Conservation (phyloP, 176 grass and related monocot genomes). For the Rhynchospora pubera region DNA sequence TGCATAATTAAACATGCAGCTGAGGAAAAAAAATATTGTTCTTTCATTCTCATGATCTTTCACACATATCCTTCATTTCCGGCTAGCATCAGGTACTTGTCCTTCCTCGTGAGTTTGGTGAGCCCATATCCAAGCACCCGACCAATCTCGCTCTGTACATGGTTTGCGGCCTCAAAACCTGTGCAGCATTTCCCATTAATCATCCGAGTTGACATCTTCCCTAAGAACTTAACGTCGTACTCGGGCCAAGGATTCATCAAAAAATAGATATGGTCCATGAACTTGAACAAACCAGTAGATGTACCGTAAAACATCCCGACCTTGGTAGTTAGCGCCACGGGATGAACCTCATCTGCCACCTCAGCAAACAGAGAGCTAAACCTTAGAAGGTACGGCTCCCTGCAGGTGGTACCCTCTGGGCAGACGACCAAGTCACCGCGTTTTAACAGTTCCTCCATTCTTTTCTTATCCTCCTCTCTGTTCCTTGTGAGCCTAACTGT, state of each 20-base stretch:
- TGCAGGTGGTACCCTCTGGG: conserved; percentile 89
- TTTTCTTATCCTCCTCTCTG: conserved; percentile 41
- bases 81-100: conserved; percentile 66
- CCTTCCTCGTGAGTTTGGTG: conserved; percentile 60
- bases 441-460: conserved; percentile 41
- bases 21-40: no score
- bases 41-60: not conserved
- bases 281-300: conserved; percentile 46
- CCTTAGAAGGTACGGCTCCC: conserved; percentile 63
- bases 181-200: conserved; percentile 22
- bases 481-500: conserved; percentile 59
- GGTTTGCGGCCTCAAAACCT: conserved; percentile 52
- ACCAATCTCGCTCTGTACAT: conserved; percentile 53
- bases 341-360: conserved; percentile 38
- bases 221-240: conserved; percentile 53
- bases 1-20: no score
- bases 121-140: conserved; percentile 38
- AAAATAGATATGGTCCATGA: conserved; percentile 67
- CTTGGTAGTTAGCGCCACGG: conserved; percentile 47
- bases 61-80: conserved; percentile 45
- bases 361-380: conserved; percentile 66
- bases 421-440: conserved; percentile 59
- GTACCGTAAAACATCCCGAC: conserved; percentile 75
- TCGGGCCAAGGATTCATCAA: conserved; percentile 61
- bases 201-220: conserved; percentile 29